Base-by-base conservation (phyloP, 2,329 filamentous ascomycete genomes). In the Colletotrichum falcatum region DNA sequence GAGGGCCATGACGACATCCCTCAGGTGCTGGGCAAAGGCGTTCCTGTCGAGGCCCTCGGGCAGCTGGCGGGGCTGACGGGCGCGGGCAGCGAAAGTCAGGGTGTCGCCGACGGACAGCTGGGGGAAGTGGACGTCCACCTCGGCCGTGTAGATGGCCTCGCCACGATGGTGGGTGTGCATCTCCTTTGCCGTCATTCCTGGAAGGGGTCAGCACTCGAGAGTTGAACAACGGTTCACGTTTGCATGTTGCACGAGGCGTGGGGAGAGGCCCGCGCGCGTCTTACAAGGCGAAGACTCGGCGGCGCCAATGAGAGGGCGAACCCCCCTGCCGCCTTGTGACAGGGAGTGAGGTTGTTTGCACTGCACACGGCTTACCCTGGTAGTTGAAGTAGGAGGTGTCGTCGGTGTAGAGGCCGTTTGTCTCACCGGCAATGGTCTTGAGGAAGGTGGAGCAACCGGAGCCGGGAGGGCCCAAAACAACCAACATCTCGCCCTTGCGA, bases 141-240 rank as follows among this genome's bases (percentile, higher is more conserved):
- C 93, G 70, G 92, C 92, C 0, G 92, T 95, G 81, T 96, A 96
- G 78, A 96, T 95, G 72, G 92, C 92, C 81, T 97, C 94, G 74
- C 94, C 94, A 35, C 92, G 90, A 82, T 95, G 94, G 72, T 88
- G 85, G 14, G 88, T 89, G 81, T 92, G 89, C 92, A 96, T 95
- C 77, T 94, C 88, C 76, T 92, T 82, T 66, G 92, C 87, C 3
- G 88, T 83, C 76, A 94, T 86, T 74, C 91, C 89, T 86, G 2
- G 42, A 11, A 8, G 8, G 8, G n/a, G 53, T 71, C n/a, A 71
- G 64, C 23, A 30, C 28, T 2, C 14, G 8, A 33, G 20, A 35
- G n/a, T 14, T 54, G 4, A n/a, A n/a, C n/a, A n/a, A 26, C 16
- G 28, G 9, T 48, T 23, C 33, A 12, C 5, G 5, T 44, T 44